phyloP scores from a whole-genome alignment of 208 protist genomes.

The Acanthamoeba triangularis region DNA sequence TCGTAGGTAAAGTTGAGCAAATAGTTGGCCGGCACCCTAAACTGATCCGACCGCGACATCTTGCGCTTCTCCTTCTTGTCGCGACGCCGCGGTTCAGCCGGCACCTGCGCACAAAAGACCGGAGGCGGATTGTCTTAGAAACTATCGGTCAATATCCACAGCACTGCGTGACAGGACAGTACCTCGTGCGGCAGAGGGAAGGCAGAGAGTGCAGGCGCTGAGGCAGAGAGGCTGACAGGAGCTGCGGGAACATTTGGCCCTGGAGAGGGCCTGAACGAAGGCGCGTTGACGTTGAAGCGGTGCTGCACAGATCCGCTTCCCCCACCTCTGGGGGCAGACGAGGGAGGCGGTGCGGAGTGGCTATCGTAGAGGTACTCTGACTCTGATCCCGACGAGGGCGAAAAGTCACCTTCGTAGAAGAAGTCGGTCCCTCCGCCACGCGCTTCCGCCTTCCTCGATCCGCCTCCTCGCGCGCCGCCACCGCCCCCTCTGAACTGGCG shows the following conservation, averaged over 20 bases:
- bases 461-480: not conserved
- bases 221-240: not conserved
- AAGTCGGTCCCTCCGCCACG: not conserved
- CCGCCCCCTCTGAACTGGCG: not conserved
- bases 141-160: not conserved
- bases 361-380: not conserved
- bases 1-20: constrained; percentile 73
- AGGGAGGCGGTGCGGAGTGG: not conserved
- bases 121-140: not conserved
- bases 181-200: not conserved
- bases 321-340: not conserved
- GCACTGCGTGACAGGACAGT: not conserved
- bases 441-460: not conserved
- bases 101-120: not conserved
- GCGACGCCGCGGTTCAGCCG: not conserved
- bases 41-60: constrained; percentile 37
- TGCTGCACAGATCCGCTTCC: not conserved
- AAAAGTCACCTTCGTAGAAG: not conserved
- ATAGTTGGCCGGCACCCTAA: constrained; percentile 34
- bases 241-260: not conserved
- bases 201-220: not conserved
- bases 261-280: constrained; percentile 17
- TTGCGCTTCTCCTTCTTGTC: constrained; percentile 16
- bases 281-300: constrained; percentile 33
- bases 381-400: constrained; percentile 7